A percentile compares a stretch with the other conserved stretches of the same genome.
phyloP scores from a whole-genome alignment of 2,329 filamentous ascomycete species.

The Ophiostoma sp. region DNA sequence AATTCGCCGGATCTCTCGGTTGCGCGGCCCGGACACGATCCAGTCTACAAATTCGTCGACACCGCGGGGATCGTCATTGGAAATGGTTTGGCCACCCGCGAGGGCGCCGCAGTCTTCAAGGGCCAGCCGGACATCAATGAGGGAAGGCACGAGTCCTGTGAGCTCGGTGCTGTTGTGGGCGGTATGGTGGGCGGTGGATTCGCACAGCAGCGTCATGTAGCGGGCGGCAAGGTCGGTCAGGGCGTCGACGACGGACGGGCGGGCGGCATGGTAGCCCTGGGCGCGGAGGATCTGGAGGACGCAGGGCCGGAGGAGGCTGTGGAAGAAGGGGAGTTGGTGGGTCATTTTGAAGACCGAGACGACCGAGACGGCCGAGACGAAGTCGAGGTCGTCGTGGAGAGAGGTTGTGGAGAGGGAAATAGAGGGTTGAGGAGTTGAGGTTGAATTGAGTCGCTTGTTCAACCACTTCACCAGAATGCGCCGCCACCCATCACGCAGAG shows the following conservation, averaged over 20 bases:
- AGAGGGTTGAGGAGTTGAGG: neutral
- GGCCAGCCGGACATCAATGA: slow-evolving; percentile 83
- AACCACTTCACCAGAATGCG: slow-evolving; percentile 9
- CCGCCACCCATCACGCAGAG: slow-evolving; percentile 12
- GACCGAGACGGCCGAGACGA: neutral
- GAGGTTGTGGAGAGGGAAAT: neutral
- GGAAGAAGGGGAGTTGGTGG: slow-evolving; percentile 53
- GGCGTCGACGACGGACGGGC: slow-evolving; percentile 79
- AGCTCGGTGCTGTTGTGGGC: slow-evolving; percentile 66
- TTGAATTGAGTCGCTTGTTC: neutral
- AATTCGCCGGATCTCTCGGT: slow-evolving; percentile 78
- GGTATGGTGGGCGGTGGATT: slow-evolving; percentile 70
- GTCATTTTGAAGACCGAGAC: slow-evolving; percentile 41
- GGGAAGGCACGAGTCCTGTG: slow-evolving; percentile 60
- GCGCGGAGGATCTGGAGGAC: slow-evolving; percentile 90
- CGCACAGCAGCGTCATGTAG: slow-evolving; percentile 75
- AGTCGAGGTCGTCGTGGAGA: neutral
- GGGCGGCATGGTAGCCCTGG: slow-evolving; percentile 82
- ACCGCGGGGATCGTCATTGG: slow-evolving; percentile 70
- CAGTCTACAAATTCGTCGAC: slow-evolving; percentile 77
- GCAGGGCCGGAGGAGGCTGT: slow-evolving; percentile 80
- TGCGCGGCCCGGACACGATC: slow-evolving; percentile 67
- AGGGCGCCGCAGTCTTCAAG: slow-evolving; percentile 79
- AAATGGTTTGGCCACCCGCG: slow-evolving; percentile 64
- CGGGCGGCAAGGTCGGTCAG: slow-evolving; percentile 83